Conservation (phyloP, 2,329 filamentous ascomycete species). For the Trichophyton schoenleinii region DNA sequence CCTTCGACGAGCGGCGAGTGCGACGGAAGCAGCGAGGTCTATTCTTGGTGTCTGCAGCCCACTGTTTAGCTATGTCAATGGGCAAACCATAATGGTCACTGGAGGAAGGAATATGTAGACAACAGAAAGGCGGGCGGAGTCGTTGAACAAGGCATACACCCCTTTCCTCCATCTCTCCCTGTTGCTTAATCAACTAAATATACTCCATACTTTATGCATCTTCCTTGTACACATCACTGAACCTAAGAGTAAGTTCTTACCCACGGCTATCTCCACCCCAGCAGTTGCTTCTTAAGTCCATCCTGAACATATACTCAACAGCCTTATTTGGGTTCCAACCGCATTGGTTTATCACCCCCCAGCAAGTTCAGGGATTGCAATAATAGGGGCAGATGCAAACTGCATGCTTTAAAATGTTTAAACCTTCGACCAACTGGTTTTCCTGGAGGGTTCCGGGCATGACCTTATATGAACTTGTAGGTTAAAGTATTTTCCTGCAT, state of each 20-base stretch:
- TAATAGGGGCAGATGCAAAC: neutral
- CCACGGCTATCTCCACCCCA: neutral
- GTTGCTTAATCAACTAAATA: neutral
- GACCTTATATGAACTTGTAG: neutral
- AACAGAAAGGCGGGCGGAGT: neutral
- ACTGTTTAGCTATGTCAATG: constrained; percentile 70
- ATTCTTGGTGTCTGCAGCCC: constrained; percentile 71
- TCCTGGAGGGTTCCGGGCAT: neutral
- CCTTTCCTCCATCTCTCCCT: neutral
- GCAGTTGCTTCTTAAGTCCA: neutral
- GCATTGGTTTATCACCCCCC: neutral
- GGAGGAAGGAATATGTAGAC: constrained; percentile 55
- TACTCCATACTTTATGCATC: neutral
- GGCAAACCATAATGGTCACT: constrained; percentile 78
- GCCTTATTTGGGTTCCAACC: constrained; percentile 2
- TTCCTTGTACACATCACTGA: neutral
- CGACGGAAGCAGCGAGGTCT: constrained; percentile 66
- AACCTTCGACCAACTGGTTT: neutral
- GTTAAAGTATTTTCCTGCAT: neutral
- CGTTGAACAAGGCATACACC: neutral
- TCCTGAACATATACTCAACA: neutral
- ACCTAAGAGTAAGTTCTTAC: neutral
- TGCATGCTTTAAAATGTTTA: neutral
- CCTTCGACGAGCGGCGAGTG: constrained; percentile 60
- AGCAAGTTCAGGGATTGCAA: neutral